Percentiles rank a stretch among this genome's conserved stretches.
Evolutionary conservation across 805 yeast genomes (phyloP).

Genomic region (Candida ulmi): DNA sequence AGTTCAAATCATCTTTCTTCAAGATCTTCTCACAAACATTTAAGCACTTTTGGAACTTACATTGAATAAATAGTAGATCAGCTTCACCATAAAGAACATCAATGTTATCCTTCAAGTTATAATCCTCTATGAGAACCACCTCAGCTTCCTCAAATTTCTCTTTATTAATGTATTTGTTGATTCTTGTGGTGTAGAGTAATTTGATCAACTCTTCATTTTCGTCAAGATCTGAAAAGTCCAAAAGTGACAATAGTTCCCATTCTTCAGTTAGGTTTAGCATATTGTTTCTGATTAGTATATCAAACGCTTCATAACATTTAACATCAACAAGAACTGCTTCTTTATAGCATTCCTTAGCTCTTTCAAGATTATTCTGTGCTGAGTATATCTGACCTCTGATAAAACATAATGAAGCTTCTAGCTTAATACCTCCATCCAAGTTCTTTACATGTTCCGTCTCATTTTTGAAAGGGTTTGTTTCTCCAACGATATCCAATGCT

Average conservation of each 20-base stretch:
- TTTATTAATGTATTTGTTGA: conserved; percentile 67
- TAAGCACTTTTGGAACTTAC: conserved; percentile 73
- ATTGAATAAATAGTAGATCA: conserved; percentile 64
- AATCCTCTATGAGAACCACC: conserved; percentile 60
- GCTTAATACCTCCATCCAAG: conserved; percentile 77
- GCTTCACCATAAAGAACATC: conserved; percentile 69
- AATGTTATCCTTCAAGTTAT: conserved; percentile 58
- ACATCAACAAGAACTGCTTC: conserved; percentile 87
- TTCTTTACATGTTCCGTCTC: conserved; percentile 32
- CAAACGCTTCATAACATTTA: conserved; percentile 89
- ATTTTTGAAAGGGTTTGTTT: conserved; percentile 62
- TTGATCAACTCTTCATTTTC: conserved; percentile 79
- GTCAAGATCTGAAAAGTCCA: conserved; percentile 69
- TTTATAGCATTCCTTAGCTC: conserved; percentile 79
- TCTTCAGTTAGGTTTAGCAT: conserved; percentile 80
- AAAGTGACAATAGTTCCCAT: conserved; percentile 64
- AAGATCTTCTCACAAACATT: conserved; percentile 57
- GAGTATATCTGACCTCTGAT: conserved; percentile 80
- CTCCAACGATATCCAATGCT: conserved; percentile 82
- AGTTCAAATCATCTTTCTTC: conserved; percentile 62
- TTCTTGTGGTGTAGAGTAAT: conserved; percentile 65
- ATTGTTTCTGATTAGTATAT: conserved; percentile 66
- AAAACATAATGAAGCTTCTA: conserved; percentile 84
- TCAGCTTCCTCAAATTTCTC: conserved; percentile 61
- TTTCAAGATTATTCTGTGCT: conserved; percentile 75